Percentiles rank a stretch among this genome's conserved stretches.
Evolutionary conservation across 2,329 filamentous ascomycete genomes (phyloP).

Genomic region (Gaeumannomyces sp.): DNA sequence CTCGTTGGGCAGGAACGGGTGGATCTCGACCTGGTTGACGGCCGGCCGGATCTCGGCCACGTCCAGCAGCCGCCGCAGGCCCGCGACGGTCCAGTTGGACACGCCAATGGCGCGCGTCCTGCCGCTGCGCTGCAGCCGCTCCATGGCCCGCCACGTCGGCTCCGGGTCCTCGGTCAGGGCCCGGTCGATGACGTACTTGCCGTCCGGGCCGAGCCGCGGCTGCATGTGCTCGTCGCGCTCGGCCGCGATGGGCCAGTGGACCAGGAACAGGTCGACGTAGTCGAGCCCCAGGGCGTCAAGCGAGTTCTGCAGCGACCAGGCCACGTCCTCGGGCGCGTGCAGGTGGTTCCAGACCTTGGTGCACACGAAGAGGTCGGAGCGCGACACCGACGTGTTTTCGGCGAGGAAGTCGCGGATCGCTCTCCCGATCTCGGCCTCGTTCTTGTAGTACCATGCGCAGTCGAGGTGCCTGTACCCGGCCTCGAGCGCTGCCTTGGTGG

Average conservation of each 20-base stretch:
- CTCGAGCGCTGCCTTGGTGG: slow-evolving; percentile 15
- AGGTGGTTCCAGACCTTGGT: slow-evolving; percentile 59
- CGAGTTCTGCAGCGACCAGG: slow-evolving; percentile 28
- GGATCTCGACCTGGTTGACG: slow-evolving; percentile 46
- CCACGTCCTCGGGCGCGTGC: slow-evolving; percentile 34
- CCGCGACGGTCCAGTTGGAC: slow-evolving; percentile 49
- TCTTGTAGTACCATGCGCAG: slow-evolving; percentile 21
- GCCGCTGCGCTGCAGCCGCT: slow-evolving; percentile 46
- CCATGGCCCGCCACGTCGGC: slow-evolving; percentile 54
- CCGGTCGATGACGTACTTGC: slow-evolving; percentile 9
- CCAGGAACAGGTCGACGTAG: slow-evolving; percentile 42
- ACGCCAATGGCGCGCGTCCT: slow-evolving; percentile 53
- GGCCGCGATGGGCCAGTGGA: slow-evolving; percentile 37
- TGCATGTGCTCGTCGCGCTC: slow-evolving; percentile 10
- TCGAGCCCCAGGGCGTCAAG: slow-evolving; percentile 36
- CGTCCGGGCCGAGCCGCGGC: neutral
- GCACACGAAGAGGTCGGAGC: slow-evolving; percentile 46
- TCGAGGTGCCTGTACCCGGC: slow-evolving; percentile 10
- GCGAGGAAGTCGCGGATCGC: slow-evolving; percentile 33
- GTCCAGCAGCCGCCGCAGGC: slow-evolving; percentile 45
- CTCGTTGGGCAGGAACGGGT: slow-evolving; percentile 40
- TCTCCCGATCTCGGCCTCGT: slow-evolving; percentile 44
- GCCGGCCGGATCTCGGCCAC: slow-evolving; percentile 40
- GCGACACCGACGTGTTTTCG: slow-evolving; percentile 29
- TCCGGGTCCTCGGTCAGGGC: slow-evolving; percentile 23